Percentiles rank a stretch among this genome's conserved stretches.
Conservation (phyloP, 2,329 filamentous ascomycete species). For the Talaromyces funiculosus region DNA sequence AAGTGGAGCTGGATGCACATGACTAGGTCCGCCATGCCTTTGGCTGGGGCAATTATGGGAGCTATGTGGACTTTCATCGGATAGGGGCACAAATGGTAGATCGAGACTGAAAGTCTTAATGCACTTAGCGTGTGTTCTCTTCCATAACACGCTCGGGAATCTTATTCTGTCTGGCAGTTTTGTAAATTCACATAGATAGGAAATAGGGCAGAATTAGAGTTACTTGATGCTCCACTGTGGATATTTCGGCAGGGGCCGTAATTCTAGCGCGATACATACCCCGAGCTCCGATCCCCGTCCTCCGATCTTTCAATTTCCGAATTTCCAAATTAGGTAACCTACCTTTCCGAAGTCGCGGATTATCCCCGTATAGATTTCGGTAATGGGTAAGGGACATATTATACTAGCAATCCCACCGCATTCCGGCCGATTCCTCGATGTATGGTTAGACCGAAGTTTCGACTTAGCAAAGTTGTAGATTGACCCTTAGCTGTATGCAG, state of each 20-base stretch:
- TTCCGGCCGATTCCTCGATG: neutral
- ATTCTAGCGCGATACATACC: neutral
- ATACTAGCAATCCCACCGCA: neutral
- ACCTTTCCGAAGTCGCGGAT: neutral
- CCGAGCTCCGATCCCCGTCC: neutral
- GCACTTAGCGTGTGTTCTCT: neutral
- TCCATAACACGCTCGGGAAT: neutral
- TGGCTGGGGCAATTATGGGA: constrained; percentile 12
- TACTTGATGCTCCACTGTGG: neutral
- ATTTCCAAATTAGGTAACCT: neutral
- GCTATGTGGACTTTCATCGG: neutral
- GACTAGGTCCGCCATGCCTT: neutral
- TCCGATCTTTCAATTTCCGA: neutral
- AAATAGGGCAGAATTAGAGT: neutral
- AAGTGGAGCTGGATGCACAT: constrained; percentile 25
- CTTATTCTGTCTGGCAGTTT: neutral
- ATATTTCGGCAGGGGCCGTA: neutral
- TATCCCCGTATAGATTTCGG: neutral
- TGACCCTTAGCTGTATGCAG: neutral
- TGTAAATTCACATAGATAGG: neutral
- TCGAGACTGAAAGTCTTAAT: neutral
- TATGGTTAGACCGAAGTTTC: neutral
- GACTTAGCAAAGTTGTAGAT: neutral
- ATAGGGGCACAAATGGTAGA: neutral
- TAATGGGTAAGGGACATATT: neutral